Base-by-base conservation (phyloP, 2,329 filamentous ascomycete species). In the Fusarium avenaceum region DNA sequence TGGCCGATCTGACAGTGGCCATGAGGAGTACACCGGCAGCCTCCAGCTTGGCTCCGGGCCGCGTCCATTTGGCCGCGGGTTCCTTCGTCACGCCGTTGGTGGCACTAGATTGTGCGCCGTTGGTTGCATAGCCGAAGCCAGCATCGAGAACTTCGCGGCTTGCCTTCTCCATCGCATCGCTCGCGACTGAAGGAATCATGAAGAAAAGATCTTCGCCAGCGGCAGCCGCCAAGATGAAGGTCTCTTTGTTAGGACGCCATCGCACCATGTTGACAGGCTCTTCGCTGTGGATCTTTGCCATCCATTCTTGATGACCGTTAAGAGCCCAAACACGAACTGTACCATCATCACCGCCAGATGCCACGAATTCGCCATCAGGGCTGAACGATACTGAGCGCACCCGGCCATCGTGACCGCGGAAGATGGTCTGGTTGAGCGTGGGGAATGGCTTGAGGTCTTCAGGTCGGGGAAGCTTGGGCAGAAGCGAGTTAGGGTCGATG, bases 371-470 rank as follows among this genome's bases (percentile, higher is more conserved):
- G 42, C 96, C 94, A 40, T 90, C 89, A 4, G 96, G 94, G 77
- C 97, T 95, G 67, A 98, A 89, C 9, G 92, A 86, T 15, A 97
- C 86, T 49, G 91, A 92, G 50, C 96, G 89, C 35, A 99, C 94
- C 55, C 94, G 89, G 17, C 95, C 95, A 66, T 93, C 89, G 75
- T 99, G 96, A 13, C 95, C 95, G 66, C 89, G 85, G 84, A 96
- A 98, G 14, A 97, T 86, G 7, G 93, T 93, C 44, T 94, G 92
- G 72, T 92, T 95, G 10, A 93, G 89, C 0, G 94, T 97, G 15
- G 96, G 96, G 85, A 98, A 99, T 3, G 96, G 96, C 75, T 93
- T 93, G 58, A 99, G 85, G 75, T 99, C 95, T 74, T 97, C 93
- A 1, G 96, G 95, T 62, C 92, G 92, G 9, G 96, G 96, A 9